Evolutionary conservation across 345 rosid species (phyloP).

Genomic region (Euphorbia lathyris): DNA sequence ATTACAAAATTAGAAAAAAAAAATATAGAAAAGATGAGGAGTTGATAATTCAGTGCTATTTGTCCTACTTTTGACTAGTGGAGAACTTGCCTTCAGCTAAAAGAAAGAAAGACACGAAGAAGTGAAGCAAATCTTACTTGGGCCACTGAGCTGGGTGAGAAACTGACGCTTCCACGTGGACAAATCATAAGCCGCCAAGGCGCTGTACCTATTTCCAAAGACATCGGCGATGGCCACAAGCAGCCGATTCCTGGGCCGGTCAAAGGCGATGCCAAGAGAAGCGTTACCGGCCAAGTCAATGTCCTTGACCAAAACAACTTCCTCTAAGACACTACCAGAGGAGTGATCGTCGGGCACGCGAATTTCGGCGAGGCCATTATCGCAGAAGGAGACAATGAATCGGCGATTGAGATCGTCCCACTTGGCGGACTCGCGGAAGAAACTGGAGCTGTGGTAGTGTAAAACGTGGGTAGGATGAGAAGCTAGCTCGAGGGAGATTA

Average conservation of each 20-base stretch:
- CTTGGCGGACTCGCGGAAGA: slow-evolving; percentile 81
- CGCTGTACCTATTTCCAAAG: slow-evolving; percentile 53
- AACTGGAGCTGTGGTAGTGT: slow-evolving; percentile 69
- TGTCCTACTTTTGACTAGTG: neutral
- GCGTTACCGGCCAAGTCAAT: slow-evolving; percentile 67
- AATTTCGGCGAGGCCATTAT: slow-evolving; percentile 71
- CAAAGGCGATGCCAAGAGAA: slow-evolving; percentile 62
- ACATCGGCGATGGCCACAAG: slow-evolving; percentile 65
- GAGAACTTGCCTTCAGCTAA: neutral
- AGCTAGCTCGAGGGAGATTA: slow-evolving; percentile 55
- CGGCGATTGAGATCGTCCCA: slow-evolving; percentile 72
- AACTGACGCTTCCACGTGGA: slow-evolving; percentile 75
- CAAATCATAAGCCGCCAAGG: slow-evolving; percentile 81
- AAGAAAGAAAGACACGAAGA: neutral
- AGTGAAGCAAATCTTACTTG: slow-evolving; percentile 35
- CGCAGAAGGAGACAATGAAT: slow-evolving; percentile 76
- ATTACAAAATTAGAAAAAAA: too few species aligned
- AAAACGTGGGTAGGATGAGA: slow-evolving; percentile 55
- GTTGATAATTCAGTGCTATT: neutral
- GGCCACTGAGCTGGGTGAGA: slow-evolving; percentile 55
- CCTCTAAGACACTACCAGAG: slow-evolving; percentile 36
- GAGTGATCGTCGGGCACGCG: slow-evolving; percentile 41
- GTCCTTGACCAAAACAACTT: slow-evolving; percentile 59
- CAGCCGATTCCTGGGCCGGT: slow-evolving; percentile 63
- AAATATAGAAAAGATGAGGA: too few species aligned